A percentile compares a stretch with the other conserved stretches of the same genome.
These are phyloP conservation scores for Neofusicoccum umdonicola DNA, from an alignment of 2,329 filamentous ascomycete genomes.

Conservation along the genomic window DNA sequence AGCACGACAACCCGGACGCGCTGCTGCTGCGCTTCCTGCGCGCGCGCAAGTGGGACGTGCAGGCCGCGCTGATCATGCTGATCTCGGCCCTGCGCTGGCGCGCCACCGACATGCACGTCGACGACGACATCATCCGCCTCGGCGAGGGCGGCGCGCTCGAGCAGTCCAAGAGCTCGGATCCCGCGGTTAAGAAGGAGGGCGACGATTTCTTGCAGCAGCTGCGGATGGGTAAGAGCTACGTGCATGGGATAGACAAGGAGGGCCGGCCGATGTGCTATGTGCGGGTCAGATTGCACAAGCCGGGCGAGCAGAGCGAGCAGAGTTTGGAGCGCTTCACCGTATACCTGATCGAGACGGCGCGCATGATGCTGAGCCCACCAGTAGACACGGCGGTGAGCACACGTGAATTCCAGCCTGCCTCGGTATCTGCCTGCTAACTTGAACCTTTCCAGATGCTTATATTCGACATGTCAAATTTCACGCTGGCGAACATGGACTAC, in stretches of 20 bases:
- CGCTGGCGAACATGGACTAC: slow-evolving; percentile 97
- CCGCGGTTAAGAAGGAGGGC: slow-evolving; percentile 63
- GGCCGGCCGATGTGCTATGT: slow-evolving; percentile 87
- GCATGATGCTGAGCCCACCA: slow-evolving; percentile 73
- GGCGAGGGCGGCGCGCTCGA: slow-evolving; percentile 56
- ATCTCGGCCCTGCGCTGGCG: slow-evolving; percentile 94
- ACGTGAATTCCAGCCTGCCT: neutral
- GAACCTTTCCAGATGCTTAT: slow-evolving; percentile 66
- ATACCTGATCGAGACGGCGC: slow-evolving; percentile 90
- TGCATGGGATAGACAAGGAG: slow-evolving; percentile 81
- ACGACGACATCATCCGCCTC: slow-evolving; percentile 69
- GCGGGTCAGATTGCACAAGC: slow-evolving; percentile 75
- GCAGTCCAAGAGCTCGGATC: slow-evolving; percentile 58
- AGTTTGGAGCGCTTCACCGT: slow-evolving; percentile 87
- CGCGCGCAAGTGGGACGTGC: slow-evolving; percentile 73
- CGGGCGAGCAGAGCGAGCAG: slow-evolving; percentile 77
- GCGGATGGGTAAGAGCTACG: slow-evolving; percentile 86
- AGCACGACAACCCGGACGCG: slow-evolving; percentile 90
- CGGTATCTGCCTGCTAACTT: slow-evolving; percentile 22
- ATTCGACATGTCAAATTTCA: slow-evolving; percentile 95
- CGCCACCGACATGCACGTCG: slow-evolving; percentile 76
- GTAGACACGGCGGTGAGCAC: slow-evolving; percentile 84
- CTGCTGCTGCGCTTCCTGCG: slow-evolving; percentile 56
- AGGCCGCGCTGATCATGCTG: slow-evolving; percentile 90
- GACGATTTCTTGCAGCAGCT: slow-evolving; percentile 81